Evolutionary conservation across 1,284 basidiomycete genomes (phyloP), one percentile per base, ranked within the genome.

Genomic region (Neolentinus lepideus): DNA sequence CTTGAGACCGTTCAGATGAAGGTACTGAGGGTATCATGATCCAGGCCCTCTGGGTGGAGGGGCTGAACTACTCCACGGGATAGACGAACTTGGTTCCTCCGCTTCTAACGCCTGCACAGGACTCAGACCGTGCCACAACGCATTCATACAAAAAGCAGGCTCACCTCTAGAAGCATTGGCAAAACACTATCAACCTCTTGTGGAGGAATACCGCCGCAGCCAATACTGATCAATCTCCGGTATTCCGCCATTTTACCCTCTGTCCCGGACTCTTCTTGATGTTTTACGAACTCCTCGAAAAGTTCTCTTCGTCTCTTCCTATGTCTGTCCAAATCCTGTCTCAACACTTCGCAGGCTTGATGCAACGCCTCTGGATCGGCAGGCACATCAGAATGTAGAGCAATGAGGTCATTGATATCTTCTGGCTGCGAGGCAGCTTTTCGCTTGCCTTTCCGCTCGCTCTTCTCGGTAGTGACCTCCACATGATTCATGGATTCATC

Each of bases 221-320:
- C 92, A 11, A 92, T 84, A 19, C 88, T 87, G 63, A 97, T 92
- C 54, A 97, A 71, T 59, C 86, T 78, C 60, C 93, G 77, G 68
- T 97, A 98, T 61, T 94, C 89, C 1, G 83, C 79, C 83, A 97
- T 94, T 59, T 86, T 80, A 22, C 90, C 91, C 27, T 88, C 85
- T 1, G 93, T 96, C 4, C 94, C 94, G 12, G 90, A 85, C 71
- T 94, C 92, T 19, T 91, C 88, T 67, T 93, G 91, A 66, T 88
- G 87, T 54, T 78, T 81, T 27, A 90, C 90, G 60, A 91, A 73
- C 59, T 84, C 80, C 48, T 86, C 84, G 62, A 95, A 92, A 59
- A 84, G 74, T 24, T 77, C 78, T 63, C 80, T 83, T 64, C 90
- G 79, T 62, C 85, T 80, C 67, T 81, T 83, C 56, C 83, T 76